Evolutionary conservation across 2,329 filamentous ascomycete genomes (phyloP), one percentile per base, ranked within the genome.

Genomic region (Ceratocystis lukuohia): DNA sequence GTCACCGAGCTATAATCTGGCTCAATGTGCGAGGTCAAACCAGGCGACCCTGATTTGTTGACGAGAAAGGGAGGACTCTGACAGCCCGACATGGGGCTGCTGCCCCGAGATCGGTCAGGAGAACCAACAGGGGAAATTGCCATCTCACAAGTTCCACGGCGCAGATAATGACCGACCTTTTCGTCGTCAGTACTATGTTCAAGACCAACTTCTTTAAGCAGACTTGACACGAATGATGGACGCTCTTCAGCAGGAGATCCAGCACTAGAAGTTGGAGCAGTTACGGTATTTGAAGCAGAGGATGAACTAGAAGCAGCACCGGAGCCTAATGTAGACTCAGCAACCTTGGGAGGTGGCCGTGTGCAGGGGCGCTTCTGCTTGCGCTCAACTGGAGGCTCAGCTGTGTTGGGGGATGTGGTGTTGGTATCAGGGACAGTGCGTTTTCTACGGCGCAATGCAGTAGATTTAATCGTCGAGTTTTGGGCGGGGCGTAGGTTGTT

Each of bases 331-430:
- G 80, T 80, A 15, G 76, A 75, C 67, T 83, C 81, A 17, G 41
- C 12, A 22, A 28, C 28, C 30, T 50, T 15, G 17, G 74, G 75
- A 6, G 77, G 80, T 62, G 89, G 82, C 70, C 89, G 83, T 22
- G 90, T 94, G 68, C 92, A 85, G 37, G 92, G 92, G 17, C 92
- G 87, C 76, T 96, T 96, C 59, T 96, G 78, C 74, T 89, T 92
- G 63, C 92, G 85, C 74, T 94, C 87, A 0, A 59, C 77, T 74
- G 25, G 56, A 37, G 80, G 75, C 69, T 78, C 80, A 22, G 20
- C 12, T 12, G 6, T 53, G 7, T 10, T 53, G 2, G 48, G 20
- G 12, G 48, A 5, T 5, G 45, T 8, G 6, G 25, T 44, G 8
- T 46, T 33, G 10, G 12, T n/a, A 33, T 64, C 25, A 8, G 45